Evolutionary conservation across 495 filamentous ascomycete genomes (phyloP).

Genomic region (Choiromyces venosus): DNA sequence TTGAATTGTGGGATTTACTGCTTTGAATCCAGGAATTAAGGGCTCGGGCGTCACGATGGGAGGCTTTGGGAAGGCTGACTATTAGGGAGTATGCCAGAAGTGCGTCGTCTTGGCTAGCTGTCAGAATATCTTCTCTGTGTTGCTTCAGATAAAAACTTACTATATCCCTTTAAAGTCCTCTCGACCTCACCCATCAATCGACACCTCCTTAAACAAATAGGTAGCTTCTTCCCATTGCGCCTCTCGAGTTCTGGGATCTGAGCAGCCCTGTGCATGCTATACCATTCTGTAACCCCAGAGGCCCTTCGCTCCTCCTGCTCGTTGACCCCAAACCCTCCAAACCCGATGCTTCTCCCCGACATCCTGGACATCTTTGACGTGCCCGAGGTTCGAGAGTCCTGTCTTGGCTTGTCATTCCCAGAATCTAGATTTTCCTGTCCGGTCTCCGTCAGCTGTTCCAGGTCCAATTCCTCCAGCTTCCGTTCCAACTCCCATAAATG

Average conservation of each 20-base stretch:
- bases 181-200: constrained; percentile 17
- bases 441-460: neutral
- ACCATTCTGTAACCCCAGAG: neutral
- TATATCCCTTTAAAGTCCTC: constrained; percentile 14
- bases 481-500: constrained; percentile 44
- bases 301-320: constrained; percentile 16
- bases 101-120: constrained; percentile 2
- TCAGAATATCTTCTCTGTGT: too few relatives aligned
- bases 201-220: constrained; percentile 18
- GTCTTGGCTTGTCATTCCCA: neutral
- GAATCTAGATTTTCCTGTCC: neutral
- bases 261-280: neutral
- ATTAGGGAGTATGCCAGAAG: constrained; percentile 18
- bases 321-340: neutral
- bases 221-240: neutral
- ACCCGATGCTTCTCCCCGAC: constrained; percentile 1
- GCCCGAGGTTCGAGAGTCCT: constrained; percentile 8
- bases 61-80: constrained; percentile 10
- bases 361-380: neutral
- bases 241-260: too few relatives aligned
- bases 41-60: constrained; percentile 4
- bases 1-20: neutral
- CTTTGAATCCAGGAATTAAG: constrained; percentile 8
- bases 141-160: neutral
- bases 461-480: constrained; percentile 8